Evolutionary conservation across 371 early-diverging fungal genomes (phyloP), one percentile per base, ranked within the genome.

Genomic region (Phascolomyces articulosus): DNA sequence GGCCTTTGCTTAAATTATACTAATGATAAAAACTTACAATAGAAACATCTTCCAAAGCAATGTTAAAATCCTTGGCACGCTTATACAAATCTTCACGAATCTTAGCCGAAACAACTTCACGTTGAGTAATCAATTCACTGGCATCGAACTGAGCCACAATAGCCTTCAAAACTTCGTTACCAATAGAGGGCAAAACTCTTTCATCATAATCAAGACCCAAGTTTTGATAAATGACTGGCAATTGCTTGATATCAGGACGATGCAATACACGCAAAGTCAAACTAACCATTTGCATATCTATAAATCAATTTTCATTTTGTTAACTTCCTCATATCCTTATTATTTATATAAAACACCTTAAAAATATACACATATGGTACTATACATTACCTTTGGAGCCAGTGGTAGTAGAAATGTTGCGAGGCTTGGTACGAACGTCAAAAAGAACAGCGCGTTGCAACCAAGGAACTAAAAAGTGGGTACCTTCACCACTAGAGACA

Each of bases 71-170:
- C 55, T 80, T 77, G 54, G 99, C 97, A 63, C 99, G 88, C 83
- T 94, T 92, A 60, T 93, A 85, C 66, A 99, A 86, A 62, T 98
- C 97, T 68, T 95, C 96, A 60, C 97, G 90, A 60, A 99, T 98
- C 66, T 92, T 89, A 56, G 92, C 89, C 21, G 98, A 98, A 3
- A 95, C 98, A 61, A 95, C 85, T 74, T 98, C 98, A 76, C 99
- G 91, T 87, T 98, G 99, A 18, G 99, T 98, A 73, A 98, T 98
- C 57, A 98, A 85, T 78, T 98, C 98, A 62, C 90, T 85, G 59
- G 98, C 98, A 78, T 98, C 96, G 75, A 96, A 99, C 84, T 98
- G 99, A 27, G 99, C 99, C n/a, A 99, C 98, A 59, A 97, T 91
- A 63, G 95, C 84, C 88, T 99, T 99, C 70, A 98, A 86, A 29